phyloP scores from a whole-genome alignment of 1,284 basidiomycete genomes.

The Golubevia pallescens region DNA sequence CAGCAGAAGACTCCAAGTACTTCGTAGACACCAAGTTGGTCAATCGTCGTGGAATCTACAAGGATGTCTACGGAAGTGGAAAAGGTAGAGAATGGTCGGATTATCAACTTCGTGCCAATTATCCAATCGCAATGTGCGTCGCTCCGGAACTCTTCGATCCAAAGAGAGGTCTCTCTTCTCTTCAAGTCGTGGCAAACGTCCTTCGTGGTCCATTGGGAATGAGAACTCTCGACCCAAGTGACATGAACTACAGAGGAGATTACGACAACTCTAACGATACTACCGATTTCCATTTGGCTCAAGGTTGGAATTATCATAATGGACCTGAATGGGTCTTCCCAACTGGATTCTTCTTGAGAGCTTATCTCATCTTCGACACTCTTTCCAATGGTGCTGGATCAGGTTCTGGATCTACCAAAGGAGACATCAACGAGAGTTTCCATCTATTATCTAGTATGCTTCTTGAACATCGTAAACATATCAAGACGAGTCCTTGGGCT shows the following conservation, averaged over 20 bases:
- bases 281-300: slow-evolving; percentile 18
- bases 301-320: slow-evolving; percentile 66
- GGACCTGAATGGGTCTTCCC: slow-evolving; percentile 94
- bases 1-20: slow-evolving; percentile 76
- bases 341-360: slow-evolving; percentile 90
- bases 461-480: slow-evolving; percentile 36
- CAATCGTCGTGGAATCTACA: slow-evolving; percentile 94
- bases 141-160: slow-evolving; percentile 92
- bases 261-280: slow-evolving; percentile 47
- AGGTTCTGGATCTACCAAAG: not conserved
- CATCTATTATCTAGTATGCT: slow-evolving; percentile 37
- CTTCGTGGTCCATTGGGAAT: slow-evolving; percentile 85
- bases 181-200: slow-evolving; percentile 77
- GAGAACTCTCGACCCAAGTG: slow-evolving; percentile 86
- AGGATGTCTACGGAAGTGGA: slow-evolving; percentile 79
- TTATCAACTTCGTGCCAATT: slow-evolving; percentile 84
- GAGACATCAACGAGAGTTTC: slow-evolving; percentile 21
- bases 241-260: slow-evolving; percentile 80
- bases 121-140: slow-evolving; percentile 90
- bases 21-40: slow-evolving; percentile 76
- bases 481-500: slow-evolving; percentile 38
- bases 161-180: slow-evolving; percentile 77
- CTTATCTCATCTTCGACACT: slow-evolving; percentile 70
- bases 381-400: not conserved
- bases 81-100: slow-evolving; percentile 80